Percentiles rank a stretch among this genome's conserved stretches.
phyloP scores from a whole-genome alignment of 208 protist genomes.

The Leishmania tarentolae region DNA sequence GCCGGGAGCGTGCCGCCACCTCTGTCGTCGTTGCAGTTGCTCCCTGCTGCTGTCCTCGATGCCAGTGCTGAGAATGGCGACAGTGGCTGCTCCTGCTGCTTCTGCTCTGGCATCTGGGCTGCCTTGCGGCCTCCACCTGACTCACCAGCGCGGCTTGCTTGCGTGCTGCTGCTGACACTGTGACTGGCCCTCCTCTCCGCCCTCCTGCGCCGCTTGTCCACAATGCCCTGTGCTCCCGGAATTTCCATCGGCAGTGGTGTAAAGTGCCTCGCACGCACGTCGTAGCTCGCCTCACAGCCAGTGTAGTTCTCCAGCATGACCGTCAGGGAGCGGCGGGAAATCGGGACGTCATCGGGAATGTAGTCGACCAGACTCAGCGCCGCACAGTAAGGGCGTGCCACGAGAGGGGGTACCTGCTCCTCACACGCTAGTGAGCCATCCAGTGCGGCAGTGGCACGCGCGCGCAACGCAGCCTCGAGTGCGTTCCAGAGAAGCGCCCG shows the following conservation, averaged over 20 bases:
- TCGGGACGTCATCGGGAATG: slow-evolving; percentile 61
- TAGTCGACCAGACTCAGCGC: slow-evolving; percentile 37
- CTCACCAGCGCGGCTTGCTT: background rate
- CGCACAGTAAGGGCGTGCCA: slow-evolving; percentile 46
- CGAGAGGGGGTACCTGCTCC: background rate
- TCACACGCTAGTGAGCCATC: background rate
- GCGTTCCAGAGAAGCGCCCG: slow-evolving; percentile 42
- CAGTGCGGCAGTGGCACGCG: background rate
- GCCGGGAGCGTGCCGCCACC: slow-evolving; percentile 8
- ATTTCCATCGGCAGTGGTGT: slow-evolving; percentile 36
- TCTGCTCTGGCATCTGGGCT: background rate
- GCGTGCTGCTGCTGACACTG: background rate
- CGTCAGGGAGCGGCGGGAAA: slow-evolving; percentile 41
- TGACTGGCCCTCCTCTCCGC: background rate
- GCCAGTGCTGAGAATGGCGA: slow-evolving; percentile 12
- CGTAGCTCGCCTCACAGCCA: slow-evolving; percentile 63
- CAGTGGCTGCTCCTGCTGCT: slow-evolving; percentile 1
- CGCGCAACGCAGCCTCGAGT: slow-evolving; percentile 15
- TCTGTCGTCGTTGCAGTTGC: background rate
- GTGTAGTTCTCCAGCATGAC: slow-evolving; percentile 61
- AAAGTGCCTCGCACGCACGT: slow-evolving; percentile 39
- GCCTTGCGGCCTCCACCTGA: background rate
- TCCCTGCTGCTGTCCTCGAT: background rate
- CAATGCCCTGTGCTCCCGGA: slow-evolving; percentile 11
- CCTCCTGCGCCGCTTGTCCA: slow-evolving; percentile 18